phyloP scores from a whole-genome alignment of 441 rosid genomes.

The Breynia disticha region DNA sequence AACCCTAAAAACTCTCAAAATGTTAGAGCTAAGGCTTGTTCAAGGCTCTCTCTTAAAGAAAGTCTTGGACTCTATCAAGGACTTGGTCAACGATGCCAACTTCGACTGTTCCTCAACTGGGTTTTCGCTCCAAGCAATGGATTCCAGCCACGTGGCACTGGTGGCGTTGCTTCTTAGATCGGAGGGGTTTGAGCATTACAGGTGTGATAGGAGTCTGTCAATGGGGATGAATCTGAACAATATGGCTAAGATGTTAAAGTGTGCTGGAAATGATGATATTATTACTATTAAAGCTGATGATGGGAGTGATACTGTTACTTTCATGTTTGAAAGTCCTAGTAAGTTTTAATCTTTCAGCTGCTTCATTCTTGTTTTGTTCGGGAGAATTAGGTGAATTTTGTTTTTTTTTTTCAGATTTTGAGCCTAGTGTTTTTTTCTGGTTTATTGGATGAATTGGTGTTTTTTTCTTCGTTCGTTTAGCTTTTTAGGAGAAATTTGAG shows the following conservation, averaged over 20 bases:
- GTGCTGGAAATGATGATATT: slow-evolving; percentile 96
- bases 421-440: too few species aligned
- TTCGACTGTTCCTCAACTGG: slow-evolving; percentile 93
- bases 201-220: slow-evolving; percentile 89
- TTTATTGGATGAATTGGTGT: too few species aligned
- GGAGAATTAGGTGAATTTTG: too few species aligned
- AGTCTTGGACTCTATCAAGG: slow-evolving; percentile 82
- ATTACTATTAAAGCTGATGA: slow-evolving; percentile 96
- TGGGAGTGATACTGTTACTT: slow-evolving; percentile 93
- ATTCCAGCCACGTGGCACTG: slow-evolving; percentile 94
- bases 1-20: slow-evolving; percentile 20
- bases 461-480: background rate
- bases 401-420: too few species aligned
- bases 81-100: slow-evolving; percentile 89
- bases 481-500: too few species aligned
- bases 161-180: slow-evolving; percentile 85
- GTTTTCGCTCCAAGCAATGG: slow-evolving; percentile 97
- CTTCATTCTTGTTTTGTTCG: too few species aligned
- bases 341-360: too few species aligned
- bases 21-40: slow-evolving; percentile 86
- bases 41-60: slow-evolving; percentile 93
- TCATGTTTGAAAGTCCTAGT: slow-evolving; percentile 99
- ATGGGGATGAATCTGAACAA: slow-evolving; percentile 93
- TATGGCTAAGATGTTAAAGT: slow-evolving; percentile 89
- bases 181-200: slow-evolving; percentile 94